Percentiles rank a stretch among this genome's conserved stretches.
Conservation (phyloP, 2,329 filamentous ascomycete genomes). For the Podosphaera aphanis region DNA sequence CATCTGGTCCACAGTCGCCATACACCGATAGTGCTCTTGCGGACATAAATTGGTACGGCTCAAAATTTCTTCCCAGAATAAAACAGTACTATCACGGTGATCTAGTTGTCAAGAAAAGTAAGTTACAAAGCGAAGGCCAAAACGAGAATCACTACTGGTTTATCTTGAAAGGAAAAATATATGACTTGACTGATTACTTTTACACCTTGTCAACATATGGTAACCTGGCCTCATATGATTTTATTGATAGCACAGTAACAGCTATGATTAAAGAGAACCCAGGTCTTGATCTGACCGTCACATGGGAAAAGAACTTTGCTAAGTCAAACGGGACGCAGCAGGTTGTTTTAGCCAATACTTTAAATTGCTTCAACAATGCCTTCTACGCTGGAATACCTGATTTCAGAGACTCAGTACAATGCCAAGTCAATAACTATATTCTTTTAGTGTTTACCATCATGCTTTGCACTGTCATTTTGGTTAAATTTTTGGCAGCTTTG, state of each 20-base stretch:
- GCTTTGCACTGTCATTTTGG: slow-evolving; percentile 51
- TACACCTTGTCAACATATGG: slow-evolving; percentile 41
- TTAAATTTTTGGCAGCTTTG: slow-evolving; percentile 82
- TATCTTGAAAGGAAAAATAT: slow-evolving; percentile 51
- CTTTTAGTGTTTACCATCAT: slow-evolving; percentile 71
- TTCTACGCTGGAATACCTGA: slow-evolving; percentile 71
- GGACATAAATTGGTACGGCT: slow-evolving; percentile 51
- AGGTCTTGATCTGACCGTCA: slow-evolving; percentile 51
- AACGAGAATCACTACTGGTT: slow-evolving; percentile 54
- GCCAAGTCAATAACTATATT: slow-evolving; percentile 78
- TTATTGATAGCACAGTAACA: slow-evolving; percentile 45
- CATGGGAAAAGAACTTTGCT: slow-evolving; percentile 33
- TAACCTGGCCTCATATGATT: slow-evolving; percentile 31
- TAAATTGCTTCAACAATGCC: slow-evolving; percentile 59
- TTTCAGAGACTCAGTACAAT: slow-evolving; percentile 54
- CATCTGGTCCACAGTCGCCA: slow-evolving; percentile 37
- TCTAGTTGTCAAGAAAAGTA: slow-evolving; percentile 43
- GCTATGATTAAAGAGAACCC: slow-evolving; percentile 50
- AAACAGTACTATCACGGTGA: slow-evolving; percentile 71
- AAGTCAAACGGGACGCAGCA: slow-evolving; percentile 26
- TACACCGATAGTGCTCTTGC: slow-evolving; percentile 34
- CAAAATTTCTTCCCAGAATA: slow-evolving; percentile 54
- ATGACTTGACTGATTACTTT: slow-evolving; percentile 84
- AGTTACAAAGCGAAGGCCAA: slow-evolving; percentile 40
- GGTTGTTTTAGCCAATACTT: slow-evolving; percentile 34